These are phyloP conservation scores for Candida corydali DNA, from an alignment of 805 yeast species.

Conservation along the genomic window DNA sequence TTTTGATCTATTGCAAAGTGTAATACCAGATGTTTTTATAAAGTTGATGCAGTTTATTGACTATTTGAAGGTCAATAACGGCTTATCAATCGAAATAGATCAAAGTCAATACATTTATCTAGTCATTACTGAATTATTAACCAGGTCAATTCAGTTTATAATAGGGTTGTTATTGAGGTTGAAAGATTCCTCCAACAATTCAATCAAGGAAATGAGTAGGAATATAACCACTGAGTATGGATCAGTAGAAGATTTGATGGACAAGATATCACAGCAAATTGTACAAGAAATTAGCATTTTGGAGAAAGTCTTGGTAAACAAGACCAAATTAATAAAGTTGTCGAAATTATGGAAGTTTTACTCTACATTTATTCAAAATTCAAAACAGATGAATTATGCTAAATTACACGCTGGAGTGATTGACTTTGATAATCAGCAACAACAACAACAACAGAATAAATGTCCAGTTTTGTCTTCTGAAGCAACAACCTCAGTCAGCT, in stretches of 20 bases:
- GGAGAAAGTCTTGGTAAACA: constrained; percentile 12
- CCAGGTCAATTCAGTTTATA: constrained; percentile 26
- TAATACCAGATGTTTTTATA: constrained; percentile 10
- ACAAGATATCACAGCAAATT: constrained; percentile 2
- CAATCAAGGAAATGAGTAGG: not conserved
- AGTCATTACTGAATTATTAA: constrained; percentile 25
- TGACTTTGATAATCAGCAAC: constrained; percentile 13
- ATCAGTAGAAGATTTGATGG: constrained; percentile 6
- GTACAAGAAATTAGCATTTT: constrained; percentile 2
- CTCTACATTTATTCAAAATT: constrained; percentile 30
- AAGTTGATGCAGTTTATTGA: constrained; percentile 8
- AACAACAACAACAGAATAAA: not conserved
- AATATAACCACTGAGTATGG: constrained; percentile 7
- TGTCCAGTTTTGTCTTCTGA: constrained; percentile 8
- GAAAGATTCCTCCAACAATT: constrained; percentile 4
- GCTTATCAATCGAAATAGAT: not conserved
- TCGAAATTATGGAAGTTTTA: constrained; percentile 39
- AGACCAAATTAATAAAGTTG: constrained; percentile 15
- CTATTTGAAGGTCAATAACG: constrained; percentile 2
- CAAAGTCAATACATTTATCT: constrained; percentile 18
- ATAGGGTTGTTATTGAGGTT: constrained; percentile 31
- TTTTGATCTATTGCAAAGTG: constrained; percentile 1
- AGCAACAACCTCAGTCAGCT: not conserved
- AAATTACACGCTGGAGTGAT: constrained; percentile 30
- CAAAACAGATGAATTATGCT: constrained; percentile 27